Base-by-base conservation (phyloP, 106 monocot genomes). In the Allium cepa region DNA sequence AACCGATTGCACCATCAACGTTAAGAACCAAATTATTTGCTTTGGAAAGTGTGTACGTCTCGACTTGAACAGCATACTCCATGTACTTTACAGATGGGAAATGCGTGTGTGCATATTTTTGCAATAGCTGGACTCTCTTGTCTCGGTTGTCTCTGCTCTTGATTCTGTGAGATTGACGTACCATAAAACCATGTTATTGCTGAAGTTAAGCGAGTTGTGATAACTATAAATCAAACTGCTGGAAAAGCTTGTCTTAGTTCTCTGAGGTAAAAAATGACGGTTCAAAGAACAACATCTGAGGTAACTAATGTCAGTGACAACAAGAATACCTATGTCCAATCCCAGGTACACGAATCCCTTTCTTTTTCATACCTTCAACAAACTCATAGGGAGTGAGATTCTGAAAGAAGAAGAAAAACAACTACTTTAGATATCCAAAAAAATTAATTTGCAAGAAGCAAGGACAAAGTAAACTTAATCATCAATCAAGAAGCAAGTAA, bases 351-450 rank as follows among this genome's bases (percentile, higher is more conserved):
- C 96, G 85, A 70, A 97, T 92, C 49, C 96, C 96, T 74, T 92
- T 88, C 88, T 92, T 97, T 74, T 97, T 97, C 96, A 97, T 97
- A 52, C 86, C 75, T 82, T 97, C 96, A 26, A 97, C 96, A 69
- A 92, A 97, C 67, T 97, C 96, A 56, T 97, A 97, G 73, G 96
- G 88, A n/a, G 91, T 84, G 59, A 96, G 86, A 56, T 77, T 77
- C 94, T 94, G 73, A 18, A 17, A 78, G 49, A 26, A 66, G 51
- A 66, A 9, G 11, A 49, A 51, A 0, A 12, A 4, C 7, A 27
- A 17, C 17, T 47, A 17, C 17, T 47, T 75, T 47, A 59, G 8
- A 27, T 67, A 13, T n/a, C 28, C 18, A 46, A 46, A 13, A 22
- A 22, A 22, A 22, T 22, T 22, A 22, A 22, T 22, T 22, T 22